phyloP scores from a whole-genome alignment of 139 green algal species.

The Coelastrella sp. region DNA sequence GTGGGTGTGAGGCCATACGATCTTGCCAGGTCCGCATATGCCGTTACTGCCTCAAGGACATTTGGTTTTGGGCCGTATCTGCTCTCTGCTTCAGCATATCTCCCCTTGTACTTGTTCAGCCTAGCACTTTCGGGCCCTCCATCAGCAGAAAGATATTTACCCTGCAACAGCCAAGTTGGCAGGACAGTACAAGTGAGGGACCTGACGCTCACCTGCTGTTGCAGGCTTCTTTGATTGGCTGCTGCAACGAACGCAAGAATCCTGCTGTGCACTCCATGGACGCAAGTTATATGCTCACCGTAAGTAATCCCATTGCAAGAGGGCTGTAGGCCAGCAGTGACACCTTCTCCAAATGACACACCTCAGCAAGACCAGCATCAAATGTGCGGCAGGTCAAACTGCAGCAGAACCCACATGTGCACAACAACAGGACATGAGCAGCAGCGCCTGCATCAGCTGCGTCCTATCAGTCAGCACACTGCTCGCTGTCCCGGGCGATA shows the following conservation, averaged over 20 bases:
- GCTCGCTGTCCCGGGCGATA: too few relatives aligned
- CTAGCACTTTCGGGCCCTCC: conserved; percentile 63
- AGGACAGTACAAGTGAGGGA: too few relatives aligned
- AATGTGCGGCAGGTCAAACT: conserved; percentile 86
- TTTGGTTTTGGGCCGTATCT: conserved; percentile 82
- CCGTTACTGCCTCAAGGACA: conserved; percentile 65
- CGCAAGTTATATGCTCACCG: too few relatives aligned
- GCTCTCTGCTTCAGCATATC: conserved; percentile 84
- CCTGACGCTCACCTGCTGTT: too few relatives aligned
- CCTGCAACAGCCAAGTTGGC: conserved; percentile 52
- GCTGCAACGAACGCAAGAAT: too few relatives aligned
- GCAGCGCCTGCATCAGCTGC: too few relatives aligned
- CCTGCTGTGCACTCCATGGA: too few relatives aligned
- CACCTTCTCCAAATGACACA: conserved; percentile 79
- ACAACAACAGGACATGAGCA: background rate
- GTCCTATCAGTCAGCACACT: too few relatives aligned
- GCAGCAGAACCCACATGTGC: conserved; percentile 17
- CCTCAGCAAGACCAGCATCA: conserved; percentile 79
- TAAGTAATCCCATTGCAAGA: conserved; percentile 92
- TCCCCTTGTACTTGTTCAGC: conserved; percentile 83
- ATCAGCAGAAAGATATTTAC: conserved; percentile 79
- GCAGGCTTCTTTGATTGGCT: too few relatives aligned
- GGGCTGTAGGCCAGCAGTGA: conserved; percentile 89
- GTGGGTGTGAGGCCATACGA: conserved; percentile 66
- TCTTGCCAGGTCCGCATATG: conserved; percentile 74